Percentiles rank a stretch among this genome's conserved stretches.
These are phyloP conservation scores for Pythium volutum DNA, from an alignment of 352 stramenopile genomes.

Conservation along the genomic window DNA sequence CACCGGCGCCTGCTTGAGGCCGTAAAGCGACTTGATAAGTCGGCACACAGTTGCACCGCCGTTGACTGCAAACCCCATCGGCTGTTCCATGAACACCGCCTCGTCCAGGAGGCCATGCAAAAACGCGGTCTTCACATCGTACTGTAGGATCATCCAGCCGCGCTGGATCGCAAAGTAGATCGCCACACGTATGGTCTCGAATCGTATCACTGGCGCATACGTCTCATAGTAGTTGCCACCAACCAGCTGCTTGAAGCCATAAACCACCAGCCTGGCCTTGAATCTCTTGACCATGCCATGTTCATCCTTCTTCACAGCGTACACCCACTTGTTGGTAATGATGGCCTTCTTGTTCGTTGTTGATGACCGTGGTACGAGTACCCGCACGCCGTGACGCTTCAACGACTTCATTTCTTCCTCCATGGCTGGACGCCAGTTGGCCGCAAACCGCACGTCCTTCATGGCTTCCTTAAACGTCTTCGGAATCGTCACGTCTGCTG, in stretches of 20 bases:
- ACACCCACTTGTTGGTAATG: conserved; percentile 8
- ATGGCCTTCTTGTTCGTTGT: neutral
- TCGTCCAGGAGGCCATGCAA: conserved; percentile 19
- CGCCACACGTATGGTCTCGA: conserved; percentile 5
- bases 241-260: conserved; percentile 14
- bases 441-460: neutral
- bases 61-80: neutral
- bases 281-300: conserved; percentile 5
- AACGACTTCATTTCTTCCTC: conserved; percentile 5
- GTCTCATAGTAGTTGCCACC: conserved; percentile 11
- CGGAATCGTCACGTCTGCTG: neutral
- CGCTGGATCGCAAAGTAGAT: conserved; percentile 11
- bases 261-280: conserved; percentile 8
- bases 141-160: conserved; percentile 21
- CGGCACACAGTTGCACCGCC: neutral
- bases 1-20: conserved; percentile 13
- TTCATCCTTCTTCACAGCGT: conserved; percentile 13
- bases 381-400: neutral
- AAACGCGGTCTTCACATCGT: conserved; percentile 29
- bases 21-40: conserved; percentile 15
- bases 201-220: conserved; percentile 13
- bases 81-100: conserved; percentile 16
- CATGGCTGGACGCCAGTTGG: neutral
- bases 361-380: neutral
- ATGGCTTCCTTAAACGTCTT: neutral